phyloP scores from a whole-genome alignment of 2,329 filamentous ascomycete genomes.

The Neonectria ditissima region DNA sequence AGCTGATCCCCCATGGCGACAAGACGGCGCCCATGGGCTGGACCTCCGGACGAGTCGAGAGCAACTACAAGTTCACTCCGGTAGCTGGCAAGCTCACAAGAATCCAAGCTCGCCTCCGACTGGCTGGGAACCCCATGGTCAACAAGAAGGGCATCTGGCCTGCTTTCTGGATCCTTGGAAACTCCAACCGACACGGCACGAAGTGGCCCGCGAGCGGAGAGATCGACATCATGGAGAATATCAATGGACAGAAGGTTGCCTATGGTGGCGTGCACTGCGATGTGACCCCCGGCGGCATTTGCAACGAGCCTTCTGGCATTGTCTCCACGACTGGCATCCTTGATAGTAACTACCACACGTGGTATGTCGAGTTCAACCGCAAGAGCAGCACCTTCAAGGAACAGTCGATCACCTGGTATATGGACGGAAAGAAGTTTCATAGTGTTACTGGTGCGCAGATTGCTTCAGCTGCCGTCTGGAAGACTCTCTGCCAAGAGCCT shows the following conservation, averaged over 20 bases:
- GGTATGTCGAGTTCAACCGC: constrained; percentile 63
- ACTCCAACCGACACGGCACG: constrained; percentile 60
- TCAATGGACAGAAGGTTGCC: constrained; percentile 61
- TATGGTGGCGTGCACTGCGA: constrained; percentile 67
- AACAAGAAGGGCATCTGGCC: constrained; percentile 68
- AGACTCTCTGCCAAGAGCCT: constrained; percentile 61
- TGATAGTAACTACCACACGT: constrained; percentile 60
- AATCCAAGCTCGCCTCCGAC: constrained; percentile 59
- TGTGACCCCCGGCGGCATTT: constrained; percentile 57
- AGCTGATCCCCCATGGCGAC: constrained; percentile 61
- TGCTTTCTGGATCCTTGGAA: constrained; percentile 69
- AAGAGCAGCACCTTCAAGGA: constrained; percentile 57
- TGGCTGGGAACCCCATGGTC: constrained; percentile 56
- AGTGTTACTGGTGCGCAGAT: constrained; percentile 59
- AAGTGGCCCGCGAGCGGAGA: constrained; percentile 67
- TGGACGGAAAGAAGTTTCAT: constrained; percentile 59
- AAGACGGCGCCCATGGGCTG: constrained; percentile 53
- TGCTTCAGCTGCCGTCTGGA: constrained; percentile 61
- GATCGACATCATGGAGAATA: constrained; percentile 68
- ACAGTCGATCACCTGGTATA: constrained; percentile 64
- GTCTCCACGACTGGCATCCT: constrained; percentile 51
- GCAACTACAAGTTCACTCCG: constrained; percentile 60
- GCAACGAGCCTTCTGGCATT: constrained; percentile 63
- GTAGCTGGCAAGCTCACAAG: constrained; percentile 58
- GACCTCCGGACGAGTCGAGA: constrained; percentile 68